Evolutionary conservation across 768 basidiomycete genomes (phyloP).

Genomic region (Pholiota microspora): DNA sequence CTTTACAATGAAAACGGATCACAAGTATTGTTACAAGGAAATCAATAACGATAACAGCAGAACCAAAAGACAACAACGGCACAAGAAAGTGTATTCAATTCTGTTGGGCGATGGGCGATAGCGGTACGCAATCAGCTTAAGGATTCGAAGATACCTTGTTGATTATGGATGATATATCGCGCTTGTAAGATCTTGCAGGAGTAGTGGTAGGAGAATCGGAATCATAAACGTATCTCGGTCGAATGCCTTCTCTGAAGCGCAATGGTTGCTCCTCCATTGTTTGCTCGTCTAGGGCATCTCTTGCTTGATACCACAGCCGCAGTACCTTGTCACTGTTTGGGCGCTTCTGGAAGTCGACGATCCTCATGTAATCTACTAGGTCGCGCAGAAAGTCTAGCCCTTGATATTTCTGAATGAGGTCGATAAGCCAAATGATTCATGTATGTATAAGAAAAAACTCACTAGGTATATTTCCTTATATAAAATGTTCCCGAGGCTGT

Average conservation of each 20-base stretch:
- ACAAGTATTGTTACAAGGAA: too few species aligned
- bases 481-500: slow-evolving; percentile 28
- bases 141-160: slow-evolving; percentile 12
- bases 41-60: too few species aligned
- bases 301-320: slow-evolving; percentile 21
- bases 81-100: too few species aligned
- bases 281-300: slow-evolving; percentile 14
- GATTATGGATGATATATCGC: slow-evolving; percentile 24
- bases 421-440: too few species aligned
- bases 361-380: slow-evolving; percentile 26
- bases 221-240: slow-evolving; percentile 10
- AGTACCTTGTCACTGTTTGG: slow-evolving; percentile 23
- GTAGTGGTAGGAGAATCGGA: slow-evolving; percentile 8
- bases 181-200: slow-evolving; percentile 19
- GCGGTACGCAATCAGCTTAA: not conserved
- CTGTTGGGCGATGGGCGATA: not conserved
- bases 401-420: slow-evolving; percentile 21
- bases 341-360: slow-evolving; percentile 19
- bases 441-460: not conserved
- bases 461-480: slow-evolving; percentile 25
- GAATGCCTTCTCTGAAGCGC: slow-evolving; percentile 7
- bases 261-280: slow-evolving; percentile 12
- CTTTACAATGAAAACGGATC: too few species aligned
- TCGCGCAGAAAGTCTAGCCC: slow-evolving; percentile 25
- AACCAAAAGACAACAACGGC: too few species aligned